Percentiles rank a stretch among this genome's conserved stretches.
Conservation (phyloP, 306 rosid genomes). For the Hylodesmum podocarpum region DNA sequence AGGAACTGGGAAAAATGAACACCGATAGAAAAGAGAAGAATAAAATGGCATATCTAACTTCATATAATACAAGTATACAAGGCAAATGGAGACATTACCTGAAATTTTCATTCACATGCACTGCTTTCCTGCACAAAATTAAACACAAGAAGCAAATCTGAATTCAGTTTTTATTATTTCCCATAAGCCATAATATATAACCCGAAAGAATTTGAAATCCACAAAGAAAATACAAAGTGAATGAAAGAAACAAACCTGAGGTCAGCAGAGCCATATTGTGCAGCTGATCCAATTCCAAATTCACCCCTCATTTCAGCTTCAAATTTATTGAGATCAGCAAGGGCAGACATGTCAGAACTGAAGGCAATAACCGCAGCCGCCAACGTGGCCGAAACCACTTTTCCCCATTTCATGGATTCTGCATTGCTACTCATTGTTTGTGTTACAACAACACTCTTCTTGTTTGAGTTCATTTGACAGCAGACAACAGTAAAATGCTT, state of each 20-base stretch:
- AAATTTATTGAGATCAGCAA: conserved; percentile 87
- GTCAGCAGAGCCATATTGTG: conserved; percentile 94
- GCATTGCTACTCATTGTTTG: conserved; percentile 30
- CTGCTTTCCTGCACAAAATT: conserved; percentile 62
- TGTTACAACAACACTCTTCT: conserved; percentile 32
- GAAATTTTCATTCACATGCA: conserved; percentile 91
- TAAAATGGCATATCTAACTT: neutral
- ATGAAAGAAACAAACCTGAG: conserved; percentile 50
- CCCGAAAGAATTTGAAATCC: neutral
- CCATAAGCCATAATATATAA: neutral
- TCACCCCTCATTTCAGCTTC: conserved; percentile 85
- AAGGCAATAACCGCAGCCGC: conserved; percentile 66
- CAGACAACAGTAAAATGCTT: conserved; percentile 39
- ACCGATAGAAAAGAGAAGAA: too few species aligned
- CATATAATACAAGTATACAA: neutral
- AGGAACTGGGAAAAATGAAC: too few species aligned
- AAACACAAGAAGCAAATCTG: neutral
- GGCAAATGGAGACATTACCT: conserved; percentile 45
- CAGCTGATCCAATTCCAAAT: conserved; percentile 95
- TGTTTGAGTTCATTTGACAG: conserved; percentile 40
- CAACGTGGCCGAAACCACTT: conserved; percentile 60
- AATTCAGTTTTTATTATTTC: neutral
- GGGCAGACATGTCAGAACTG: conserved; percentile 61
- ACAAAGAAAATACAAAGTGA: neutral
- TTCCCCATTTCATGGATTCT: conserved; percentile 54